Conservation (phyloP, 2,329 filamentous ascomycete genomes). For the Xylogone sp. region DNA sequence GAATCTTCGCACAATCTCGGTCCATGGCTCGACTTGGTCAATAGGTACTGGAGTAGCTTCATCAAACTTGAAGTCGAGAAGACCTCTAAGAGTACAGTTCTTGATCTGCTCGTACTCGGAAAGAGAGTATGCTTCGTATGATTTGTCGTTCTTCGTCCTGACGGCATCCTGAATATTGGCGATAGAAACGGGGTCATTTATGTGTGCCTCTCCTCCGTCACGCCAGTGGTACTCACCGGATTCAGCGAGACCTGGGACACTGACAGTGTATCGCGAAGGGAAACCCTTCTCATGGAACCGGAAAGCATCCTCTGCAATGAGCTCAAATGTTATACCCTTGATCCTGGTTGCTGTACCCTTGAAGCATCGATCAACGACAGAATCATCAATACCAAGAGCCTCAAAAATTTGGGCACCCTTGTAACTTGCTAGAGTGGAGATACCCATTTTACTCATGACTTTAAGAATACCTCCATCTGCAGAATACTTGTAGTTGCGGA, state of each 20-base stretch:
- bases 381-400: constrained; percentile 87
- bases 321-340: constrained; percentile 87
- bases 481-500: constrained; percentile 95
- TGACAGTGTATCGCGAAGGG: constrained; percentile 72
- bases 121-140: constrained; percentile 92
- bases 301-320: constrained; percentile 91
- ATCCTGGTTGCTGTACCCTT: constrained; percentile 91
- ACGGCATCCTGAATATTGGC: constrained; percentile 97
- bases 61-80: constrained; percentile 95
- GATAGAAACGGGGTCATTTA: constrained; percentile 93
- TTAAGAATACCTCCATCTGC: constrained; percentile 95
- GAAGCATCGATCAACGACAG: constrained; percentile 91
- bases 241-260: constrained; percentile 78
- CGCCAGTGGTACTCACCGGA: constrained; percentile 98
- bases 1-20: constrained; percentile 93
- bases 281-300: constrained; percentile 93
- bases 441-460: constrained; percentile 99
- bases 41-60: constrained; percentile 81
- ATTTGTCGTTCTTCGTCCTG: constrained; percentile 96
- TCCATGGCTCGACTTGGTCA: constrained; percentile 97
- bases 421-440: constrained; percentile 92
- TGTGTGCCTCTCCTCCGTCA: constrained; percentile 89
- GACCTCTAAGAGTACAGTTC: constrained; percentile 87
- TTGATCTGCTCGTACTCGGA: constrained; percentile 96
- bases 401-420: constrained; percentile 99